Evolutionary conservation across 352 stramenopile genomes (phyloP), one percentile per base, ranked within the genome.

Genomic region (Phytophthora pinifolia): DNA sequence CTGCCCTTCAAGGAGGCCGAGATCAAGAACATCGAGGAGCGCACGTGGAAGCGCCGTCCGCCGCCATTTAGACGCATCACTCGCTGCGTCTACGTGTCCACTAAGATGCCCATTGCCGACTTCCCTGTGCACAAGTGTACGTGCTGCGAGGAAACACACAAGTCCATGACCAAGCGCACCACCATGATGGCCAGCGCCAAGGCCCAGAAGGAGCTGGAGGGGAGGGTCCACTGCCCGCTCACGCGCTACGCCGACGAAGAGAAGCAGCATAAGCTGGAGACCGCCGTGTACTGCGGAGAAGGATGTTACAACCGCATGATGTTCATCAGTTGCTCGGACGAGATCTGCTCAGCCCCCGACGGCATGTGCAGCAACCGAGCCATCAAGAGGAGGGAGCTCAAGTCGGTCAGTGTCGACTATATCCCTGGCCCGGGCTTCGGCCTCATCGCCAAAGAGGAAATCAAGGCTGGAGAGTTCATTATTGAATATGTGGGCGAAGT

Each of bases 401-500:
- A 92, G 67, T 76, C 72, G 0, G 65, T 86, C 32, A 67, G 70
- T 18, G 79, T 93, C 18, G 73, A 88, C 51, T 87, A 85, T 44
- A 88, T 91, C 15, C 65, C 64, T n/a, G 89, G 87, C 1, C 90
- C 88, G 37, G 92, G 92, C 39, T 98, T 96, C 70, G 92, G 92
- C 22, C 76, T 98, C 9, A 68, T 97, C 18, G 72, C 85, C 5
- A 72, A 92, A 10, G 83, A 95, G 30, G 51, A 56, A 29, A 87
- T 97, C 9, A 65, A 82, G n/a, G 70, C 78, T 0, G 79, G 80
- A 20, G 82, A 94, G 43, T 90, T 98, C 15, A 79, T 98, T n/a
- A 88, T 96, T 63, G 92, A 98, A 69, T 98, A 98, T 66, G 80
- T 96, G 2, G 92, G 92, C 17, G 89, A 98, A 75, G 84, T 98